Evolutionary conservation across 2,329 filamentous ascomycete species (phyloP).

Genomic region (Chaetomium sp.): DNA sequence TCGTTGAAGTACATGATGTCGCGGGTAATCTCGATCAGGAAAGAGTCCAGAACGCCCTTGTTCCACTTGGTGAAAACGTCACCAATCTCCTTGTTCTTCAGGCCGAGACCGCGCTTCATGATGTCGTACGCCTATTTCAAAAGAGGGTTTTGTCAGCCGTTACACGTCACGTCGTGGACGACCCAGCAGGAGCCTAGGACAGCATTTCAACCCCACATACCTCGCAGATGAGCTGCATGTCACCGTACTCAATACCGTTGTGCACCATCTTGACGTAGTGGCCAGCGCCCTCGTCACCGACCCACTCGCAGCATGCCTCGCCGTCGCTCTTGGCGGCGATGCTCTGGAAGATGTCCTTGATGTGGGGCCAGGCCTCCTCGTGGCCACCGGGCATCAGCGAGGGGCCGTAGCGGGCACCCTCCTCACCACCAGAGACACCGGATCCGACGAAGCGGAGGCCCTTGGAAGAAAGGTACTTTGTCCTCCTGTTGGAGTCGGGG

Average conservation of each 20-base stretch:
- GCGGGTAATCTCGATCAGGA: conserved; percentile 98
- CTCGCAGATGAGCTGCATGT: conserved; percentile 99
- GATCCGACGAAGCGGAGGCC: conserved; percentile 92
- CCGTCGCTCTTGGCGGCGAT: conserved; percentile 96
- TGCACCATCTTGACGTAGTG: conserved; percentile 99
- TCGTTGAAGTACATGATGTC: conserved; percentile 99
- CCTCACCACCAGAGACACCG: conserved; percentile 98
- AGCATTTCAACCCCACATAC: conserved; percentile 42
- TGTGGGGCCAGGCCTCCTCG: conserved; percentile 94
- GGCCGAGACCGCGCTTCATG: conserved; percentile 93
- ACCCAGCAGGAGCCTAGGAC: too few species aligned
- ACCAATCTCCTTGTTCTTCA: conserved; percentile 89
- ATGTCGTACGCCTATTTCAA: conserved; percentile 84
- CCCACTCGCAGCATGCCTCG: conserved; percentile 99
- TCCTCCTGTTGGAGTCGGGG: conserved; percentile 97
- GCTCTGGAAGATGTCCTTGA: conserved; percentile 98
- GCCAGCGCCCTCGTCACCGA: conserved; percentile 97
- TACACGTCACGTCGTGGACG: not conserved
- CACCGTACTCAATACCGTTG: conserved; percentile 99
- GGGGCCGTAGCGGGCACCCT: conserved; percentile 95
- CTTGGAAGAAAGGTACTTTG: conserved; percentile 78
- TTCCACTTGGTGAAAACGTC: conserved; percentile 96
- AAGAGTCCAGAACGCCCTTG: conserved; percentile 95
- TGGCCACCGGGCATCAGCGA: conserved; percentile 99
- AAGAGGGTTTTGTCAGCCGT: conserved; percentile 6